Evolutionary conservation across 331 rosid species (phyloP).

Genomic region (Erythrophleum ivorense): DNA sequence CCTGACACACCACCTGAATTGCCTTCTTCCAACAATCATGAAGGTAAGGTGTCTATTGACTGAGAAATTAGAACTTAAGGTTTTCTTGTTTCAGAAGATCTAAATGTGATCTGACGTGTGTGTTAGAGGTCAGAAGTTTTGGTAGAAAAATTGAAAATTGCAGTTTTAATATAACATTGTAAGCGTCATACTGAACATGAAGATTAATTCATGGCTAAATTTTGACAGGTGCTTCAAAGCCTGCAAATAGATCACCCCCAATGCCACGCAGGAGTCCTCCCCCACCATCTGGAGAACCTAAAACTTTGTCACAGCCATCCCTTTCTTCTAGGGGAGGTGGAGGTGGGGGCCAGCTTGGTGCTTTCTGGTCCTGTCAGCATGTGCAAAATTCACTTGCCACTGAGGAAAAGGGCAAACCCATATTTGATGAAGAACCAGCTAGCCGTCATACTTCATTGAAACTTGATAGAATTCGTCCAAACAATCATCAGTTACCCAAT

Average conservation of each 20-base stretch:
- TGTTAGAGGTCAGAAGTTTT: not conserved
- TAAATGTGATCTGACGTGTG: constrained; percentile 21
- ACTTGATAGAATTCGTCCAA: constrained; percentile 51
- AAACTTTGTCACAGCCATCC: constrained; percentile 62
- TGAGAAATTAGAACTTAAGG: not conserved
- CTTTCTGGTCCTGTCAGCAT: constrained; percentile 89
- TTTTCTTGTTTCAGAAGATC: constrained; percentile 6
- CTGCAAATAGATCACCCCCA: constrained; percentile 57
- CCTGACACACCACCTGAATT: constrained; percentile 78
- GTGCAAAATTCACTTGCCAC: constrained; percentile 55
- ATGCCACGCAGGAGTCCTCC: constrained; percentile 80
- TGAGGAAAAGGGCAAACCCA: constrained; percentile 54
- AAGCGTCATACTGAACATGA: not conserved
- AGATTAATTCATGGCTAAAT: constrained; percentile 23
- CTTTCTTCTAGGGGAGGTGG: constrained; percentile 58
- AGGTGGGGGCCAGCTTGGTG: constrained; percentile 73
- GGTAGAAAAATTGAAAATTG: constrained; percentile 11
- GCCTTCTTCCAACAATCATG: constrained; percentile 53
- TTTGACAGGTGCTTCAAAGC: constrained; percentile 59
- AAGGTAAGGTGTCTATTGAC: constrained; percentile 53
- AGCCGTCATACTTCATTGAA: constrained; percentile 45
- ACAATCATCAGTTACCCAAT: constrained; percentile 54
- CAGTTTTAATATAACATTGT: not conserved
- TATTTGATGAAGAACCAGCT: constrained; percentile 73
- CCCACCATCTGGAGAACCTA: constrained; percentile 63